A percentile compares a stretch with the other conserved stretches of the same genome.
Evolutionary conservation across 2,329 filamentous ascomycete genomes (phyloP).

Genomic region (Endoconidiophora laricicola): DNA sequence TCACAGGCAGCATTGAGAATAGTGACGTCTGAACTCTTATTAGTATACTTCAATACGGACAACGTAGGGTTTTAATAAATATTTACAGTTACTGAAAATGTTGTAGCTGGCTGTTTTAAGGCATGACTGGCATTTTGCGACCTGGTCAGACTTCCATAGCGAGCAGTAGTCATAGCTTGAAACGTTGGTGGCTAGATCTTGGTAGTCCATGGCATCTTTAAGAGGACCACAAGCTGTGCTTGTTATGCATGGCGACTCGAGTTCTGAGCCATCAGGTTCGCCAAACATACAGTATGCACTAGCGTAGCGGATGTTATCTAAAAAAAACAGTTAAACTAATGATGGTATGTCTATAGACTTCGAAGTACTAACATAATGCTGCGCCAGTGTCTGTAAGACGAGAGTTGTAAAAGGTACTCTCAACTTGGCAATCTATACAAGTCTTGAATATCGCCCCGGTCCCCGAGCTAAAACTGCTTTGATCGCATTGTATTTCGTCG

Average conservation of each 20-base stretch:
- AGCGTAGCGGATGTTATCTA: conserved; percentile 43
- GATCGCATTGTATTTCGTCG: conserved; percentile 32
- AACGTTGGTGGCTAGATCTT: conserved; percentile 30
- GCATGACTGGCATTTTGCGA: conserved; percentile 32
- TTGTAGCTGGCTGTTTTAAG: conserved; percentile 23
- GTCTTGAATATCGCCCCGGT: conserved; percentile 32
- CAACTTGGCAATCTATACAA: conserved; percentile 35
- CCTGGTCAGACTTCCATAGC: conserved; percentile 25
- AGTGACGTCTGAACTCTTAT: conserved; percentile 24
- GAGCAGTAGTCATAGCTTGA: conserved; percentile 38
- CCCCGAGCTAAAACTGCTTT: conserved; percentile 23
- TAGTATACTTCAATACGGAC: not conserved
- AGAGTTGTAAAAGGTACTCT: conserved; percentile 28
- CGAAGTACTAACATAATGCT: conserved; percentile 34
- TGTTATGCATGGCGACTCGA: conserved; percentile 33
- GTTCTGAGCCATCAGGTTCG: conserved; percentile 23
- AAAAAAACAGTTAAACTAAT: not conserved
- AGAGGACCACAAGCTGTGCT: conserved; percentile 38
- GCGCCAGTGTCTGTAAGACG: conserved; percentile 36
- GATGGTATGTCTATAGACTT: not conserved
- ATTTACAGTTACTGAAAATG: conserved; percentile 38
- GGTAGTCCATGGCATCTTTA: conserved; percentile 28
- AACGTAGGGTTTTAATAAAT: not conserved
- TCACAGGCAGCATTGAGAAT: conserved; percentile 39
- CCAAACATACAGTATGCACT: conserved; percentile 39